Evolutionary conservation across 805 yeast species (phyloP), one percentile per base, ranked within the genome.

Genomic region (Cyberlindnera mississippiensis): DNA sequence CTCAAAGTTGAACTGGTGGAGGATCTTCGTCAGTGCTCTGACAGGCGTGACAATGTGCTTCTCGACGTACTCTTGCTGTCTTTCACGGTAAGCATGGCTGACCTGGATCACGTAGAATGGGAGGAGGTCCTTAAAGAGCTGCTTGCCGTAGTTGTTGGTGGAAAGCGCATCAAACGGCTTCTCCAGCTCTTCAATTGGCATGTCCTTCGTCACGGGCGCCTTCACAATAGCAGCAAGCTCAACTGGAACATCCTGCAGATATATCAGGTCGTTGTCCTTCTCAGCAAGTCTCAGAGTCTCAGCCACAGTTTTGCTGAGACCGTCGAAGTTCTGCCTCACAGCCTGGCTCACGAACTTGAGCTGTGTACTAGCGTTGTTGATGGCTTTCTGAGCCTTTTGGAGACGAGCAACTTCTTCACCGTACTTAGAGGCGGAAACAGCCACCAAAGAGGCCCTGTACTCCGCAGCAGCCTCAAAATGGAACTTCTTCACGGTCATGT

Each of bases 181-280:
- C 4, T 52, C 45, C 1, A 77, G 56, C 5, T 67, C 69, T 3
- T 53, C 57, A 0, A 76, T 62, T 3, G 63, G 64, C 31, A 63
- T 48, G 0, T 77, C 64, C 38, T 75, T 75, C 2, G 82, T 87
- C 71, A 84, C 76, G 4, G 73, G 59, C 0, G 79, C 80, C 2
- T 73, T 73, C 2, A 62, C 55, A 3, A 80, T 65, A 0, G 66
- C 52, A 1, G 75, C 66, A 2, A 79, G 50, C 2, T 68, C 64
- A 0, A 55, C 44, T 7, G 95, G 95, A 1, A 87, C 79, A 2
- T 67, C 63, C 44, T 84, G 81, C 30, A 85, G 62, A 59, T 87
- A 86, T 6, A 90, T 80, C 51, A 88, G 67, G 54, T 88, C 90
- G 57, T 89, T 89, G 50, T 89, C 96, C 49, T 80, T 73, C 49